Evolutionary conservation across 2,329 filamentous ascomycete genomes (phyloP).

Genomic region (Helicocarpus griseus): DNA sequence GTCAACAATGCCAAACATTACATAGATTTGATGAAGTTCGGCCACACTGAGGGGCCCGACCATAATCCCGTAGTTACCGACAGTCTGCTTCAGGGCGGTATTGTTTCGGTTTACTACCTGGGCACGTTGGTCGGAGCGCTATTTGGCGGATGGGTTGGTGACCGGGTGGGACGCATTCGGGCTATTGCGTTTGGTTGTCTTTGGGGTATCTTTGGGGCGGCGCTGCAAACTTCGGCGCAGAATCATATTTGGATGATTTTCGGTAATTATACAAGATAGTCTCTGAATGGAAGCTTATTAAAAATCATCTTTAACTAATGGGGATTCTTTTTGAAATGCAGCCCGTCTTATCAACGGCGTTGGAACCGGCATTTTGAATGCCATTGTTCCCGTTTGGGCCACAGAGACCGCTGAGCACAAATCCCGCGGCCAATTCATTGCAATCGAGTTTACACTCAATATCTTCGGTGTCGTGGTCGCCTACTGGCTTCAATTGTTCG

Average conservation of each 20-base stretch:
- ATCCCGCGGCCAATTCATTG: constrained; percentile 58
- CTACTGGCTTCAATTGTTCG: constrained; percentile 51
- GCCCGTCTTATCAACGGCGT: constrained; percentile 54
- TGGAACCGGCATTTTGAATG: constrained; percentile 60
- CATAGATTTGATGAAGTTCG: constrained; percentile 55
- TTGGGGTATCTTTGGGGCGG: constrained; percentile 53
- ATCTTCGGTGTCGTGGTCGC: constrained; percentile 58
- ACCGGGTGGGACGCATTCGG: constrained; percentile 52
- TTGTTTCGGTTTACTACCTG: constrained; percentile 50
- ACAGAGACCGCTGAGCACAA: constrained; percentile 61
- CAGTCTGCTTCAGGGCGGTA: constrained; percentile 53
- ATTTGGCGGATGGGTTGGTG: constrained; percentile 54
- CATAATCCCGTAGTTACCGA: constrained; percentile 47
- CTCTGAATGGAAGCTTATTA: not conserved
- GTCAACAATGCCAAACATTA: constrained; percentile 59
- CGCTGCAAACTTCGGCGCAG: constrained; percentile 55
- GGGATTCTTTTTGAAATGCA: constrained; percentile 13
- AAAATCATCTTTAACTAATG: not conserved
- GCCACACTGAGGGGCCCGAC: constrained; percentile 42
- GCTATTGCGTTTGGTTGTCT: constrained; percentile 51
- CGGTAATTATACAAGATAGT: constrained; percentile 38
- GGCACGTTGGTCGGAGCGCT: constrained; percentile 56
- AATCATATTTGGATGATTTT: constrained; percentile 63
- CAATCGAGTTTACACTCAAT: constrained; percentile 64
- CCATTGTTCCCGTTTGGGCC: constrained; percentile 62